phyloP scores from a whole-genome alignment of 371 early-diverging fungal genomes.

The Smittium mucronatum region DNA sequence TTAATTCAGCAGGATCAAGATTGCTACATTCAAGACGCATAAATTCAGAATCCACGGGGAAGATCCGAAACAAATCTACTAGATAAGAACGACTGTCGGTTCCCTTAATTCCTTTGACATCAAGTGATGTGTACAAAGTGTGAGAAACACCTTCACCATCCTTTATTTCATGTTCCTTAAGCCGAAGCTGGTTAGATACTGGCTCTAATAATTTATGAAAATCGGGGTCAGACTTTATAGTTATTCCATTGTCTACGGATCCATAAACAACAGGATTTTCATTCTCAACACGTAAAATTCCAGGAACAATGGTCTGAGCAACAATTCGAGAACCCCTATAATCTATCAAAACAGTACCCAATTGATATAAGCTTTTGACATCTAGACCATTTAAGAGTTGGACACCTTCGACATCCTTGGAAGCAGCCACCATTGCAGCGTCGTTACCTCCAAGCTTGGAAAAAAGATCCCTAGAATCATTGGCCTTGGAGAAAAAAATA shows the following conservation, averaged over 20 bases:
- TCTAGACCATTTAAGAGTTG: constrained; percentile 61
- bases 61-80: constrained; percentile 79
- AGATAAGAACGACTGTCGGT: constrained; percentile 83
- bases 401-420: constrained; percentile 88
- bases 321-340: constrained; percentile 81
- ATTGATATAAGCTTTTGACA: constrained; percentile 58
- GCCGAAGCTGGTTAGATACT: constrained; percentile 64
- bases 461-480: constrained; percentile 75
- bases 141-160: constrained; percentile 50
- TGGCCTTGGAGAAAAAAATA: constrained; percentile 86
- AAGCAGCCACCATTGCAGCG: constrained; percentile 83
- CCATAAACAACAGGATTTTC: constrained; percentile 77
- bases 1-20: background rate
- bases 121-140: constrained; percentile 63
- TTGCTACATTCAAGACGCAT: constrained; percentile 49
- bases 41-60: constrained; percentile 82
- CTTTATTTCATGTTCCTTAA: constrained; percentile 58
- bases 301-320: constrained; percentile 88
- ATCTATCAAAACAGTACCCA: constrained; percentile 83
- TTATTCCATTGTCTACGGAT: constrained; percentile 66
- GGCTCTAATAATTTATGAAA: constrained; percentile 60
- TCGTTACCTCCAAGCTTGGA: constrained; percentile 74
- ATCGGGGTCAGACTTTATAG: constrained; percentile 47
- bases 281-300: constrained; percentile 54
- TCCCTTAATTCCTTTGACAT: constrained; percentile 84